These are phyloP conservation scores for Alternaria atra DNA, from an alignment of 2,329 filamentous ascomycete species.

Conservation along the genomic window DNA sequence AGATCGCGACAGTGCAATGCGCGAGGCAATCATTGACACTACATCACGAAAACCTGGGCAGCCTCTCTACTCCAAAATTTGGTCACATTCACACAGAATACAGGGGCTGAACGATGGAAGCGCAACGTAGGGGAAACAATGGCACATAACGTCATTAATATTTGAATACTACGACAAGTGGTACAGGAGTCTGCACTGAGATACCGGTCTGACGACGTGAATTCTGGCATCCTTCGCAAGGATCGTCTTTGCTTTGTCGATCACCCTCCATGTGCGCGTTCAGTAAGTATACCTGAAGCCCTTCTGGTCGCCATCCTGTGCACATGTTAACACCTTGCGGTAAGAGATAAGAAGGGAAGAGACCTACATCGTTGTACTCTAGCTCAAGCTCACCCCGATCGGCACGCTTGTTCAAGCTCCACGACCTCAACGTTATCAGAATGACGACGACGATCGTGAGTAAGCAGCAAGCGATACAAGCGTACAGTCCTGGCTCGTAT, in stretches of 20 bases:
- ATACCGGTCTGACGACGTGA: not conserved
- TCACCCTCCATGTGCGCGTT: not conserved
- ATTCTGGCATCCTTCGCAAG: not conserved
- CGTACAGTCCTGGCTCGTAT: constrained; percentile 50
- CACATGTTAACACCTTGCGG: constrained; percentile 20
- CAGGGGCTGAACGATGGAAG: not conserved
- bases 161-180: not conserved
- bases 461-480: constrained; percentile 50
- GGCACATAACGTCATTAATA: not conserved
- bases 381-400: constrained; percentile 55
- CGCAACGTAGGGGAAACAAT: not conserved
- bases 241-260: not conserved
- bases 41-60: not conserved
- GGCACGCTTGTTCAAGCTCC: constrained; percentile 48
- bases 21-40: not conserved
- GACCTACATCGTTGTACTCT: constrained; percentile 50
- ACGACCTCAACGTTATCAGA: constrained; percentile 45
- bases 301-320: constrained; percentile 42
- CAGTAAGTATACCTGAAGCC: constrained; percentile 48
- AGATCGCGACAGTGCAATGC: too few relatives aligned
- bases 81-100: not conserved
- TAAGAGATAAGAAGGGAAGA: not conserved
- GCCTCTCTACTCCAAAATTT: not conserved
- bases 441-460: constrained; percentile 49
- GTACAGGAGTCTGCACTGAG: not conserved